Base-by-base conservation (phyloP, 257 asterid species). In the Forsythia suspensa region DNA sequence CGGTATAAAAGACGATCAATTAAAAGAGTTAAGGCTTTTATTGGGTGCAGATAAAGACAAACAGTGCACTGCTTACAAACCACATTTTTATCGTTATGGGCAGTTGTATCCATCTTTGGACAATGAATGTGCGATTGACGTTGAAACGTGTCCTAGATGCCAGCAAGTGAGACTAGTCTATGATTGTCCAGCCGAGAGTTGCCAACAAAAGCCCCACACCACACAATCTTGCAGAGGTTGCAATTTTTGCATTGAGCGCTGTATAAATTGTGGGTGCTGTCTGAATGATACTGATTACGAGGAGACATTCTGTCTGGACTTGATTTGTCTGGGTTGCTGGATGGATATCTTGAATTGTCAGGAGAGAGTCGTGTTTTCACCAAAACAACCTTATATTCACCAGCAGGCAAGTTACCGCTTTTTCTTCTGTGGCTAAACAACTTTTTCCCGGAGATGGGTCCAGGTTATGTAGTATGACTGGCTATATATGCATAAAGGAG, bases 241-340 rank as follows among this genome's bases (percentile, higher is more conserved):
- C 86, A 83, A 75, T 8, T 12, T 48, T 10, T 95, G 98, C 90
- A 84, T 91, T 72, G 66, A 87, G 71, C 97, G 98, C 12, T 95
- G 98, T 75, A 76, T 74, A 10, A 80, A 73, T 39, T 95, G 97
- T 80, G 97, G 98, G n/a, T 79, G 96, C 79, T 95, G 97, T 85
- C 63, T 94, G 68, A 87, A 65, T 18, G 73, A 86, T 43, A 84
- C 81, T 72, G 85, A 82, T 5, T 94, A 85, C 43, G 91, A 81
- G 75, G 98, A 93, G 91, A 87, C 88, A 2, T 92, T 93, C 66
- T 66, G 34, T 73, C 74, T 88, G 11, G 90, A 89, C 4, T 68
- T 29, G 0, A 78, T 84, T 20, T 94, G 98, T 79, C 70, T 83
- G 11, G 92, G 85, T 66, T 90, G 97, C 76, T 40, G 79, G 72